Percentiles rank a stretch among this genome's conserved stretches.
phyloP scores from a whole-genome alignment of 345 rosid genomes.

The Rhodamnia argentea region DNA sequence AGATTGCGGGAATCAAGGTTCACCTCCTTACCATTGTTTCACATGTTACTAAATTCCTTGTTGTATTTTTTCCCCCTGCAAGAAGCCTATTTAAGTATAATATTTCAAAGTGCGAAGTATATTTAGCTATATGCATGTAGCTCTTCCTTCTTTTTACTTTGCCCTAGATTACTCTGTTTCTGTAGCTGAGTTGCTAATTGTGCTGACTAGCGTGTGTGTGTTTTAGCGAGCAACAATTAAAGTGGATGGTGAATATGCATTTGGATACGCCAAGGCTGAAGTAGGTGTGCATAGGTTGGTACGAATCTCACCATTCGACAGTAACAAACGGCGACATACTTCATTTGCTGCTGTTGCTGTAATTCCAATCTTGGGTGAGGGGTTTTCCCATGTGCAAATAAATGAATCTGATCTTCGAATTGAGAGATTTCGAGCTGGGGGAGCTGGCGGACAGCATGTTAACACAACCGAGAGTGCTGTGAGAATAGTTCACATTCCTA shows the following conservation, averaged over 20 bases:
- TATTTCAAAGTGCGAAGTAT: background rate
- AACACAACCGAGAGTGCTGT: conserved; percentile 98
- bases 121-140: background rate
- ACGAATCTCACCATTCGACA: conserved; percentile 89
- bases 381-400: conserved; percentile 65
- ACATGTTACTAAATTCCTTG: background rate
- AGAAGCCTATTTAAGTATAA: background rate
- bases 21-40: conserved; percentile 8
- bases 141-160: background rate
- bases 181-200: background rate
- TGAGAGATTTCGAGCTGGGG: conserved; percentile 87
- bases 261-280: conserved; percentile 97
- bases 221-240: conserved; percentile 90
- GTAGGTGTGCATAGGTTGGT: conserved; percentile 96
- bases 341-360: conserved; percentile 99
- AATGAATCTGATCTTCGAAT: conserved; percentile 86
- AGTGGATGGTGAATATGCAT: conserved; percentile 86
- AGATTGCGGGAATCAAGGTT: conserved; percentile 96
- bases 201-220: background rate
- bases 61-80: background rate
- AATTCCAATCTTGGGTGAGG: conserved; percentile 75
- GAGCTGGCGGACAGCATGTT: conserved; percentile 85
- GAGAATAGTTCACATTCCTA: conserved; percentile 87
- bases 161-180: background rate
- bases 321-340: conserved; percentile 85